These are phyloP conservation scores for Colletotrichum costaricense DNA, from an alignment of 2,329 filamentous ascomycete genomes.

Conservation along the genomic window DNA sequence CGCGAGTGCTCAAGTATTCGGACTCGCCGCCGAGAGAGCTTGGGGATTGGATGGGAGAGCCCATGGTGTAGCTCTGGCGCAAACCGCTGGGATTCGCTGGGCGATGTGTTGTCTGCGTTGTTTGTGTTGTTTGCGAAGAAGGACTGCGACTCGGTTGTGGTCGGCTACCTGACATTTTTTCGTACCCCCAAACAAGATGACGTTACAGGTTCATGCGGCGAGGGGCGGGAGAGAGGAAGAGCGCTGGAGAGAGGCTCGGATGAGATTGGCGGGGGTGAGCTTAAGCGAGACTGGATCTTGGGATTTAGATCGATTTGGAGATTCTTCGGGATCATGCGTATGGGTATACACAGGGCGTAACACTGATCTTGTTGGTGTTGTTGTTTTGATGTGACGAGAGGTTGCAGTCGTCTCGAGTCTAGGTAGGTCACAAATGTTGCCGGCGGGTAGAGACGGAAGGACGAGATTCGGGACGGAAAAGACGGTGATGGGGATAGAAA, in stretches of 20 bases:
- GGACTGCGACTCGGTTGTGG: slow-evolving; percentile 30
- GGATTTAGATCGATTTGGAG: neutral
- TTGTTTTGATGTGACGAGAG: neutral
- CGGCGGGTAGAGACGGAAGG: slow-evolving; percentile 16
- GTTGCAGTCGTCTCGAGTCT: slow-evolving; percentile 7
- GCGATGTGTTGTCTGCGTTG: slow-evolving; percentile 50
- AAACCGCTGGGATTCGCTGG: slow-evolving; percentile 55
- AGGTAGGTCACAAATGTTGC: neutral
- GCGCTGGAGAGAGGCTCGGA: neutral
- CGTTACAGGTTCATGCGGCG: slow-evolving; percentile 16
- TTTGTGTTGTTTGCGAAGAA: slow-evolving; percentile 14
- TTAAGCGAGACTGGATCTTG: neutral
- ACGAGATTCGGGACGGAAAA: slow-evolving; percentile 2
- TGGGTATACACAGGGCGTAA: neutral
- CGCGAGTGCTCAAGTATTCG: slow-evolving; percentile 36
- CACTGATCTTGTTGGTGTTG: neutral
- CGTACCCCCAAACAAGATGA: slow-evolving; percentile 8
- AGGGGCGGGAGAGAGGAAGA: neutral
- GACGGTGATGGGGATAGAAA: slow-evolving; percentile 24
- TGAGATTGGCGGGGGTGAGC: slow-evolving; percentile 17
- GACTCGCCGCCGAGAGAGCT: slow-evolving; percentile 35
- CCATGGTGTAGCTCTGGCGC: slow-evolving; percentile 54
- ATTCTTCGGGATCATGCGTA: neutral
- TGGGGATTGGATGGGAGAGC: slow-evolving; percentile 26
- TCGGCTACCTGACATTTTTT: slow-evolving; percentile 34